phyloP scores from a whole-genome alignment of 805 yeast genomes.

The Blastobotrys americana region DNA sequence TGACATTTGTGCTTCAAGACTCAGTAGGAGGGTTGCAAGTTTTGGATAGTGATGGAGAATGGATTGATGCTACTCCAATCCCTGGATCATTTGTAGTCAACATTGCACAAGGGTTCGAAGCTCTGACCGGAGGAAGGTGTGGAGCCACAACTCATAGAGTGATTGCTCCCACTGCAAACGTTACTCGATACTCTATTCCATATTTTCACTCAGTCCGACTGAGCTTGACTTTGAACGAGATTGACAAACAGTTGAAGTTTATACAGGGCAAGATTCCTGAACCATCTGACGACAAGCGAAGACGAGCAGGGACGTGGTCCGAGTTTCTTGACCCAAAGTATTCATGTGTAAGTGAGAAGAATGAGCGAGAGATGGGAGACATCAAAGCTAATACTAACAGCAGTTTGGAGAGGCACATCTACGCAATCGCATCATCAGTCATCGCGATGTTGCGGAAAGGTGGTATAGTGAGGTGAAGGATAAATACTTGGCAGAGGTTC shows the following conservation, averaged over 20 bases:
- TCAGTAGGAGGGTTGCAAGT: constrained; percentile 48
- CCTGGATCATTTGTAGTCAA: constrained; percentile 47
- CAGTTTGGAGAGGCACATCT: constrained; percentile 36
- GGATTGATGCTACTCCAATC: constrained; percentile 49
- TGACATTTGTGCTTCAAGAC: constrained; percentile 56
- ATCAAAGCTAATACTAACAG: constrained; percentile 5
- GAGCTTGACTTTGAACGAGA: constrained; percentile 26
- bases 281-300: constrained; percentile 21
- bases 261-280: constrained; percentile 27
- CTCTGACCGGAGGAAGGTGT: constrained; percentile 50
- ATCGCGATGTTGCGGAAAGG: constrained; percentile 34
- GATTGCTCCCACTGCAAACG: constrained; percentile 35
- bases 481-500: constrained; percentile 18
- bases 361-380: not conserved
- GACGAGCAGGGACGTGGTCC: constrained; percentile 26
- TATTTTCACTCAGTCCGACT: constrained; percentile 39
- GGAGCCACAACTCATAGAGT: constrained; percentile 55
- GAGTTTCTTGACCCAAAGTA: constrained; percentile 29
- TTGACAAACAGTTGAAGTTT: constrained; percentile 20
- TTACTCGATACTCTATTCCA: constrained; percentile 37
- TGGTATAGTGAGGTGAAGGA: constrained; percentile 35
- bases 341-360: constrained; percentile 17
- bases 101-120: constrained; percentile 56
- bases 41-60: constrained; percentile 46
- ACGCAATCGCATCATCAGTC: constrained; percentile 36